Base-by-base conservation (phyloP, 2,329 filamentous ascomycete genomes). In the Polytolypa hystricis region DNA sequence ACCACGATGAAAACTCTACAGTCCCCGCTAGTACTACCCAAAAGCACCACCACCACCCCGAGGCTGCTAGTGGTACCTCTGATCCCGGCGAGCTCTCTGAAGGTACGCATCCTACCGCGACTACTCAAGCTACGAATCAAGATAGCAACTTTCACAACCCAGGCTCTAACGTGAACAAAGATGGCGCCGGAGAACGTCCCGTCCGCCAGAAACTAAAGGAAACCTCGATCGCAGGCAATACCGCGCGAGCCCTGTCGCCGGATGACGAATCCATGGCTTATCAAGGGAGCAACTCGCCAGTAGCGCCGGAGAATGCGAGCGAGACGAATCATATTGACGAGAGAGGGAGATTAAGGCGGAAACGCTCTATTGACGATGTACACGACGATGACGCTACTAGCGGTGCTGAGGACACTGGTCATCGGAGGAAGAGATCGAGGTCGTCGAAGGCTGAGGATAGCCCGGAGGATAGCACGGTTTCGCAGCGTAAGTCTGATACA, bases 171-270 rank as follows among this genome's bases (percentile, higher is more conserved):
- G 27, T 7, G 26, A 33, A 30, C 20, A 42, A 39, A 46, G 44
- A 61, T 42, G 60, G 62, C 25, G 48, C 54, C 33, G 66, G 69
- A 42, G 73, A 77, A 52, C 68, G 66, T 41, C 72, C 72, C 6
- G 70, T 77, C 25, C 62, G 74, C 40, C 69, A 77, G 52, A 73
- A 76, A 55, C 58, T 79, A 37, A 70, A 74, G 54, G 70, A 77
- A 48, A 75, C 74, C 3, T 66, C 70, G n/a, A 74, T 79, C 38
- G 68, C 67, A 26, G 58, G 64, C 12, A 23, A 21, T 3, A 25
- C 26, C 14, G 23, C 19, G 17, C 45, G 42, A 5, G 33, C 34
- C 30, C 40, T 15, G 34, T 37, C 40, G 16, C 42, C 36, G 38
- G 48, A 41, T n/a, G 42, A 47, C 19, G 18, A 42, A 18, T 19